Base-by-base conservation (phyloP, 306 rosid genomes). In the Parietaria judaica region DNA sequence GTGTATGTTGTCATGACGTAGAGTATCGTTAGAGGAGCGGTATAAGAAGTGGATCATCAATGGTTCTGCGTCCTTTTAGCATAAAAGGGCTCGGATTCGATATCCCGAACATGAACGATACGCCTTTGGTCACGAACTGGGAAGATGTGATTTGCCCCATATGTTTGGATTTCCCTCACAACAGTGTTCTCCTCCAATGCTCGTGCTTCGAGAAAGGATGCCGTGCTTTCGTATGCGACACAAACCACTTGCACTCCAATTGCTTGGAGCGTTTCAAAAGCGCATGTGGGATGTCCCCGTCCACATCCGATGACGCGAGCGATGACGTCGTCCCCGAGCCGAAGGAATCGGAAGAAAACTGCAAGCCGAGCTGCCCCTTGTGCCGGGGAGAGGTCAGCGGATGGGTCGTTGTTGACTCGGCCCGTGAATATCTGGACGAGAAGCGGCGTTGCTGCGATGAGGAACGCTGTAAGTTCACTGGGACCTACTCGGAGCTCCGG, bases 121-220 rank as follows among this genome's bases (percentile, higher is more conserved):
- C 78, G 51, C 74, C 76, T 66, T 69, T 90, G 63, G 78, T 65
- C 54, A 66, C 70, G 46, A 71, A 62, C n/a, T 91, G 87, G 98
- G 92, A 91, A 7, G 82, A 83, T 38, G 81, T 83, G 46, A 48
- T 73, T 51, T 91, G 98, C 74, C 91, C 98, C 13, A 91, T 91
- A 71, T 91, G 98, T 78, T 82, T 91, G 78, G 98, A 88, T 70
- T 83, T 85, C 66, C 98, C 98, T 61, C 98, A 88, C 77, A 88
- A 88, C 61, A 55, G 83, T 72, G 98, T 91, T 9, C 92, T 91
- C 48, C 95, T 91, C 36, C 95, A 80, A 66, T 91, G 98, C 73
- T 85, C 98, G 34, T 88, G 92, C 6, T 65, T 70, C 56, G 81
- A 82, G 73, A 88, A 82, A 56, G 98, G 98, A 36, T 92, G 98